Conservation (phyloP, 208 protist genomes). For the Leishmania tropica region DNA sequence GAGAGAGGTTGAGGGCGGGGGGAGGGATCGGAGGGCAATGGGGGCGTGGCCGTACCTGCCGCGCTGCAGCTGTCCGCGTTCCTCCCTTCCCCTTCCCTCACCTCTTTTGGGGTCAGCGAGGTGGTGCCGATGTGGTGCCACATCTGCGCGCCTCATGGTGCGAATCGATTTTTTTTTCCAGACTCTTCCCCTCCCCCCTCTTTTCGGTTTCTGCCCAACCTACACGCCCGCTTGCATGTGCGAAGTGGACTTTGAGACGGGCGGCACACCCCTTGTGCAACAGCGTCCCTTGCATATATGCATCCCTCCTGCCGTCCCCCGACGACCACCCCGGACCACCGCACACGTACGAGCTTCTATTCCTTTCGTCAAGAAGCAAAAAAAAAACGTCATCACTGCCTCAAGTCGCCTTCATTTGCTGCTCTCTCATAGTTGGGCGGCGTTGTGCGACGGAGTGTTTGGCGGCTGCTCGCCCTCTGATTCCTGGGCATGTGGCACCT, state of each 20-base stretch:
- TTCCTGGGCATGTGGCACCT: not conserved
- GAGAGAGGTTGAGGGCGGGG: not conserved
- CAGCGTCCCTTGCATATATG: not conserved
- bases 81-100: not conserved
- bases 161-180: not conserved
- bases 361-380: not conserved
- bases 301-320: not conserved
- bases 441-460: not conserved
- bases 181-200: not conserved
- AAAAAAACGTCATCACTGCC: not conserved
- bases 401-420: not conserved
- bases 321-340: not conserved
- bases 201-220: not conserved
- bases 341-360: constrained; percentile 1
- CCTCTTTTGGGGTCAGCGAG: not conserved
- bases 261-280: not conserved
- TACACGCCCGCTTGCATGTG: not conserved
- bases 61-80: not conserved
- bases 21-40: not conserved
- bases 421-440: not conserved
- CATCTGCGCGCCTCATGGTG: not conserved
- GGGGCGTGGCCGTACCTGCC: not conserved
- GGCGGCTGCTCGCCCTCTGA: not conserved
- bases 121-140: not conserved
- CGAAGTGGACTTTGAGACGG: not conserved